A percentile compares a stretch with the other conserved stretches of the same genome.
Conservation (phyloP, 208 protist species). For the Leishmania braziliensis region DNA sequence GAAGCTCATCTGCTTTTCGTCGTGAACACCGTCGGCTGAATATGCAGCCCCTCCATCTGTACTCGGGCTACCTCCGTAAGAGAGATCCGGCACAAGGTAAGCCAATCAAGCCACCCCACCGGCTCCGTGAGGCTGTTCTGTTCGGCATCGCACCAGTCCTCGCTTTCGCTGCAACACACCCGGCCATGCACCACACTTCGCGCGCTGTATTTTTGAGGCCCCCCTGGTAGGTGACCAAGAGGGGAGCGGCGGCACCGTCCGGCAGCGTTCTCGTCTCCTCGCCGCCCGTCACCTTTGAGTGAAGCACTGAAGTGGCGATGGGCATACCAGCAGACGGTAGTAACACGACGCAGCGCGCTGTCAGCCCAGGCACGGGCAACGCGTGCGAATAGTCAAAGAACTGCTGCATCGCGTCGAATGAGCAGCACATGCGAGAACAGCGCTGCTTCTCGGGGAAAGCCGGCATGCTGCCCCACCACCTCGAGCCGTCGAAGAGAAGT, state of each 20-base stretch:
- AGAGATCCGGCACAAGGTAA: slow-evolving; percentile 30
- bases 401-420: slow-evolving; percentile 36
- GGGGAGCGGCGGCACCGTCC: not conserved
- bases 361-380: slow-evolving; percentile 46
- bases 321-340: slow-evolving; percentile 12
- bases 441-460: slow-evolving; percentile 40
- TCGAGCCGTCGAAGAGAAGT: slow-evolving; percentile 40
- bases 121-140: slow-evolving; percentile 49
- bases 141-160: slow-evolving; percentile 39
- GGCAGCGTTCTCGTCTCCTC: not conserved
- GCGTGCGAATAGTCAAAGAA: slow-evolving; percentile 46
- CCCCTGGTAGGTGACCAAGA: not conserved
- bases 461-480: slow-evolving; percentile 54
- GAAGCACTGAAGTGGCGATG: not conserved
- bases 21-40: slow-evolving; percentile 25
- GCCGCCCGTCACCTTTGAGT: not conserved
- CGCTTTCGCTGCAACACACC: slow-evolving; percentile 43
- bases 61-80: slow-evolving; percentile 38
- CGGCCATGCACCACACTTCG: slow-evolving; percentile 21
- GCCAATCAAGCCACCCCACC: slow-evolving; percentile 45
- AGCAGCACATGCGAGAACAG: slow-evolving; percentile 48
- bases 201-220: slow-evolving; percentile 8
- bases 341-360: slow-evolving; percentile 39
- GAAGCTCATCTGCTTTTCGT: slow-evolving; percentile 36
- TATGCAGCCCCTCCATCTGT: slow-evolving; percentile 33